phyloP scores from a whole-genome alignment of 345 rosid genomes.

The Gossypium raimondii region DNA sequence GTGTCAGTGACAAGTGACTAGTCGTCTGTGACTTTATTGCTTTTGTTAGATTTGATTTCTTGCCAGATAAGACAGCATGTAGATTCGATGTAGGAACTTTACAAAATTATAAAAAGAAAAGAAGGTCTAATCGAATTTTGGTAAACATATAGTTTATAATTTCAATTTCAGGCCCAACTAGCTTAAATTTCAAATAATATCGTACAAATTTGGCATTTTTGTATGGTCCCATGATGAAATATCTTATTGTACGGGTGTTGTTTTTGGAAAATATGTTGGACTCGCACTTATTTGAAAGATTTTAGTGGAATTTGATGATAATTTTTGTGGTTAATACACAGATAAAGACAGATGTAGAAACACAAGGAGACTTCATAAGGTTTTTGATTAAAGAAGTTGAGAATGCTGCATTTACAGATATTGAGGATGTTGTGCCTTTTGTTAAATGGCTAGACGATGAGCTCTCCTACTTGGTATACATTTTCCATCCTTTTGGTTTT shows the following conservation, averaged over 20 bases:
- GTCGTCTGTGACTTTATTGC: conserved; percentile 22
- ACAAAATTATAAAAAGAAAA: background rate
- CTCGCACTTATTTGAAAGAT: too few relatives aligned
- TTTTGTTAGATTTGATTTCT: conserved; percentile 26
- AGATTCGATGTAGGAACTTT: conserved; percentile 18
- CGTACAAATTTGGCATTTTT: background rate
- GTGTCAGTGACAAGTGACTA: conserved; percentile 20
- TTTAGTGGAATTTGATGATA: background rate
- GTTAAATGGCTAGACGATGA: conserved; percentile 65
- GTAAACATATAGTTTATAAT: background rate
- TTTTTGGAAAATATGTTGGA: too few relatives aligned
- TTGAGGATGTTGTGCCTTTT: conserved; percentile 90
- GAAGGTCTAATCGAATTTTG: background rate
- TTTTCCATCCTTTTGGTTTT: background rate
- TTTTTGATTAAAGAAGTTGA: conserved; percentile 85
- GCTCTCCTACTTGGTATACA: conserved; percentile 6
- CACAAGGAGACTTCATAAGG: conserved; percentile 89
- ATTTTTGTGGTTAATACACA: conserved; percentile 23
- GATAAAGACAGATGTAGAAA: conserved; percentile 82
- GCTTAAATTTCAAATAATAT: background rate
- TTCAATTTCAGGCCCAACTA: background rate
- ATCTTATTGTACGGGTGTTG: too few relatives aligned
- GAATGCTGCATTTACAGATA: conserved; percentile 66
- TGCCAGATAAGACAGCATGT: conserved; percentile 31
- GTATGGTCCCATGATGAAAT: background rate